A percentile compares a stretch with the other conserved stretches of the same genome.
These are phyloP conservation scores for Lentinula guzmanii DNA, from an alignment of 768 basidiomycete species.

Conservation along the genomic window DNA sequence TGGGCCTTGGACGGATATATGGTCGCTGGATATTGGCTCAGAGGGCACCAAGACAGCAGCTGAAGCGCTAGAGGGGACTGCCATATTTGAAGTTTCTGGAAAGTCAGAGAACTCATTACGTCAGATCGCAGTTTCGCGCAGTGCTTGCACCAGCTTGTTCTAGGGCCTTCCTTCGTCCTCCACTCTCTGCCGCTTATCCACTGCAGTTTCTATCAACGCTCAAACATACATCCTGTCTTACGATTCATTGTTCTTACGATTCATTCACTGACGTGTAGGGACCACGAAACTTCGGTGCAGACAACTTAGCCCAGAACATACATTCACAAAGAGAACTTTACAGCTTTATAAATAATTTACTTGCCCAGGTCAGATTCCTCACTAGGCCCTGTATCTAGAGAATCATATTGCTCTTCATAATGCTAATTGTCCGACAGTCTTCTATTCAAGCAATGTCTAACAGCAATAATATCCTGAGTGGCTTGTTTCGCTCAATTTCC, in stretches of 20 bases:
- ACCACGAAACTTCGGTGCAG: no score
- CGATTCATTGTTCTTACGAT: no score
- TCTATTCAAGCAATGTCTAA: neutral
- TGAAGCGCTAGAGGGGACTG: conserved; percentile 54
- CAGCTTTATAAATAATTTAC: neutral
- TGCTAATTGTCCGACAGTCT: neutral
- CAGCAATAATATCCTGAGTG: neutral
- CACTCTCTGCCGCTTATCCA: no score
- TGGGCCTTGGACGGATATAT: conserved; percentile 78
- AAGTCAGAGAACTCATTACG: conserved; percentile 1
- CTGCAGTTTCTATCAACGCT: no score
- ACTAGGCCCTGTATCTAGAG: neutral
- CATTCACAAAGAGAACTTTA: neutral
- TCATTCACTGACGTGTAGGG: no score
- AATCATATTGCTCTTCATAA: neutral
- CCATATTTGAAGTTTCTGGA: neutral
- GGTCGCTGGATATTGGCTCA: conserved; percentile 58
- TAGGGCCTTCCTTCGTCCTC: no score
- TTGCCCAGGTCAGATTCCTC: neutral
- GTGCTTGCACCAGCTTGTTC: no score
- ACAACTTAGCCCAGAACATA: neutral
- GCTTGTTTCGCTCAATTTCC: neutral
- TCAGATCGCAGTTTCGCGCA: neutral
- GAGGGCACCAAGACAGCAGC: conserved; percentile 77
- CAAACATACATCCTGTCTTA: no score